Evolutionary conservation across 805 yeast genomes (phyloP).

Genomic region (Metschnikowia corniflorae): DNA sequence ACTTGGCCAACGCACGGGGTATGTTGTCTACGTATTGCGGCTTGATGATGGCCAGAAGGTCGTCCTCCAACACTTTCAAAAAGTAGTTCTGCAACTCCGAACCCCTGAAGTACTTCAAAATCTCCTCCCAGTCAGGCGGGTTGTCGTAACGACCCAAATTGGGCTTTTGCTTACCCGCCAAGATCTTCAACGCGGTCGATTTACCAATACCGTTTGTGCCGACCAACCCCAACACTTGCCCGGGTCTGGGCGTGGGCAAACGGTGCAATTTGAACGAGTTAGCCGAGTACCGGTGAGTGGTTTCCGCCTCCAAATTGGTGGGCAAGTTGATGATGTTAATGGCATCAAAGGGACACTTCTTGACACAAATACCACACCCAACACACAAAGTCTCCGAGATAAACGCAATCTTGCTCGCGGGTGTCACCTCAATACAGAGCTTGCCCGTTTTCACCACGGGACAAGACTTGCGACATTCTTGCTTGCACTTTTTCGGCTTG

Average conservation of each 20-base stretch:
- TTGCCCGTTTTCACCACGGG: slow-evolving; percentile 98
- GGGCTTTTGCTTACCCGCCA: slow-evolving; percentile 97
- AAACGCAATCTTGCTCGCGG: slow-evolving; percentile 88
- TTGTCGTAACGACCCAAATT: slow-evolving; percentile 90
- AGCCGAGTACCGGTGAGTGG: slow-evolving; percentile 96
- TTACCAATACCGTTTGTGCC: slow-evolving; percentile 99
- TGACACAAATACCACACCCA: slow-evolving; percentile 99
- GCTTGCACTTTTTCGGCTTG: slow-evolving; percentile 97
- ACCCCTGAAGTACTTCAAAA: slow-evolving; percentile 89
- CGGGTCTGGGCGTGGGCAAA: slow-evolving; percentile 97
- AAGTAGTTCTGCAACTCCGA: slow-evolving; percentile 95
- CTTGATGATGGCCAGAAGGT: slow-evolving; percentile 94
- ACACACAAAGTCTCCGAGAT: slow-evolving; percentile 92
- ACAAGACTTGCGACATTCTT: slow-evolving; percentile 95
- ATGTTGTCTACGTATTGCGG: slow-evolving; percentile 98
- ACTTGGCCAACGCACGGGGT: slow-evolving; percentile 88
- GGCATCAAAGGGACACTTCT: slow-evolving; percentile 98
- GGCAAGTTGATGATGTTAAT: slow-evolving; percentile 94
- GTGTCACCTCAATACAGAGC: slow-evolving; percentile 93
- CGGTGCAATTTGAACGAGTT: slow-evolving; percentile 96
- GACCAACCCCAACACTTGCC: slow-evolving; percentile 95
- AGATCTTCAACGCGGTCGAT: slow-evolving; percentile 92
- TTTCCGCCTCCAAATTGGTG: slow-evolving; percentile 87
- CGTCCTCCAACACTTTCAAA: slow-evolving; percentile 89
- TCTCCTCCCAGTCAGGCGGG: slow-evolving; percentile 98